Conservation (phyloP, 1,284 basidiomycete species). For the Ustilago tritici region DNA sequence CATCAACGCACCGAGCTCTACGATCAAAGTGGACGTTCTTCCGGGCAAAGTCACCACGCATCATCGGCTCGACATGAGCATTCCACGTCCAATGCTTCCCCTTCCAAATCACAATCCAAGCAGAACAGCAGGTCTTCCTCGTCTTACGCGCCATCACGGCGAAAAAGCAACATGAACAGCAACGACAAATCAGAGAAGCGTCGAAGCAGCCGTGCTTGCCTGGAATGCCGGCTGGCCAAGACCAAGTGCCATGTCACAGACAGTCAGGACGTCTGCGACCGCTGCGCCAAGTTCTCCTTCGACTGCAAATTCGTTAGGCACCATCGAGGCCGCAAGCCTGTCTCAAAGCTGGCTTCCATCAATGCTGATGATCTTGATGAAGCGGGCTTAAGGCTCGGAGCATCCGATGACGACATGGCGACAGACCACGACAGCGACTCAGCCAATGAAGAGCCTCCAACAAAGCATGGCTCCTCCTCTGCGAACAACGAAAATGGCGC, state of each 20-base stretch:
- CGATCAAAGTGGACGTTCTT: constrained; percentile 16
- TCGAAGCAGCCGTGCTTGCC: constrained; percentile 44
- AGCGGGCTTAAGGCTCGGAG: constrained; percentile 10
- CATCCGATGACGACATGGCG: constrained; percentile 27
- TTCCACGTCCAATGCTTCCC: constrained; percentile 3
- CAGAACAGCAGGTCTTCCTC: constrained; percentile 6
- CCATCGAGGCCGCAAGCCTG: constrained; percentile 45
- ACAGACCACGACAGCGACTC: constrained; percentile 32
- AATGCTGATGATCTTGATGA: constrained; percentile 32
- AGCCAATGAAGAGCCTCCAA: constrained; percentile 16
- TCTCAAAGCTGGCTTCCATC: constrained; percentile 41
- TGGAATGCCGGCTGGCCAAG: constrained; percentile 50
- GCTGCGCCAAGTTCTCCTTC: constrained; percentile 47
- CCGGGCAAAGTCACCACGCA: not conserved
- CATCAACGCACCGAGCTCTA: constrained; percentile 17
- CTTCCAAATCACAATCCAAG: constrained; percentile 8
- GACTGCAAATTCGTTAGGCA: constrained; percentile 48
- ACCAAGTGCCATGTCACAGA: constrained; percentile 45
- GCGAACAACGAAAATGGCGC: constrained; percentile 7
- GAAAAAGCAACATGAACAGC: constrained; percentile 34
- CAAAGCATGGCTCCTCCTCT: constrained; percentile 2
- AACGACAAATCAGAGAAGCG: constrained; percentile 44
- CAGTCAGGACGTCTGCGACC: constrained; percentile 38
- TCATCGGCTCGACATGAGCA: constrained; percentile 9
- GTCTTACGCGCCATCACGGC: constrained; percentile 12